Conservation (phyloP, 257 asterid genomes). For the Solanum chmielewskii region DNA sequence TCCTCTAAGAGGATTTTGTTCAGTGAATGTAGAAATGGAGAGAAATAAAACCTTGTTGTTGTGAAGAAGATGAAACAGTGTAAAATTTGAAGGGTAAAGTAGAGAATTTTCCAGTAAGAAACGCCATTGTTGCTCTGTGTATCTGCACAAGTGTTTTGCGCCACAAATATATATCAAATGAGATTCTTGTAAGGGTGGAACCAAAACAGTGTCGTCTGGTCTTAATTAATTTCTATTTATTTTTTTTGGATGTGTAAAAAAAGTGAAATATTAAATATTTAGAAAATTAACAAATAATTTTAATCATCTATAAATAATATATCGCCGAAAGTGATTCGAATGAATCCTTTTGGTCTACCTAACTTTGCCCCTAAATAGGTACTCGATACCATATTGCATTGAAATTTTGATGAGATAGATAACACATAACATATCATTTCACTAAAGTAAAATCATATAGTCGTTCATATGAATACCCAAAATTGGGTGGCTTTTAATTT, state of each 20-base stretch:
- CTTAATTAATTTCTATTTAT: not conserved
- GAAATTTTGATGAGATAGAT: not conserved
- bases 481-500: not conserved
- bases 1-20: not conserved
- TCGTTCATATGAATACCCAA: not conserved
- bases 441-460: not conserved
- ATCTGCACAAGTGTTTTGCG: not conserved
- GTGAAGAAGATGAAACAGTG: slow-evolving; percentile 26
- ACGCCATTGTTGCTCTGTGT: slow-evolving; percentile 30
- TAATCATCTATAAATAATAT: too few relatives aligned
- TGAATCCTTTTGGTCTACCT: not conserved
- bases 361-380: not conserved
- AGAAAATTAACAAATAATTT: not conserved
- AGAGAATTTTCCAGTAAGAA: slow-evolving; percentile 35
- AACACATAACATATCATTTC: not conserved
- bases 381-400: too few relatives aligned
- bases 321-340: not conserved
- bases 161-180: not conserved
- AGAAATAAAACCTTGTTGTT: not conserved
- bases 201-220: not conserved
- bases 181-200: not conserved
- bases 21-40: not conserved
- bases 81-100: slow-evolving; percentile 33
- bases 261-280: not conserved
- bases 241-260: not conserved